Percentiles rank a stretch among this genome's conserved stretches.
phyloP scores from a whole-genome alignment of 164 flowering plant genomes.

The Stephania cephalantha region DNA sequence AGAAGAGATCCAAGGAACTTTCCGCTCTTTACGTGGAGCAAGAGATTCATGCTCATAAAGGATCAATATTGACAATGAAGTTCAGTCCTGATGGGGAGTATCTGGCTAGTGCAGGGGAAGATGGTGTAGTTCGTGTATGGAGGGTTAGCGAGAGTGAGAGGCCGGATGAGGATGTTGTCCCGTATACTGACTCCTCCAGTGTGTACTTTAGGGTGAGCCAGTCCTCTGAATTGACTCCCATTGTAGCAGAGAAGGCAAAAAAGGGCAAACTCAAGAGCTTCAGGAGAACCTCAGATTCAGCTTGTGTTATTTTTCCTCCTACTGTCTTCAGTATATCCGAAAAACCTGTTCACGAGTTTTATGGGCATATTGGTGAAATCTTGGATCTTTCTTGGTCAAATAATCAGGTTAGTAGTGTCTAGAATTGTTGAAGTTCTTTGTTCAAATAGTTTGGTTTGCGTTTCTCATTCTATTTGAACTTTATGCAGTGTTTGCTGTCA shows the following conservation, averaged over 20 bases:
- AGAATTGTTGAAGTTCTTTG: neutral
- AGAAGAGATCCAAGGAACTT: slow-evolving; percentile 56
- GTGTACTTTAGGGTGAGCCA: slow-evolving; percentile 40
- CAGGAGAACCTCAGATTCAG: slow-evolving; percentile 39
- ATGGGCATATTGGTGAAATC: slow-evolving; percentile 66
- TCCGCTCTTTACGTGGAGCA: slow-evolving; percentile 56
- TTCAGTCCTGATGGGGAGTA: slow-evolving; percentile 68
- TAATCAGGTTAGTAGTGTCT: slow-evolving; percentile 45
- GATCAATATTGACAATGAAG: slow-evolving; percentile 68
- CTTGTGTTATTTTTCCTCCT: slow-evolving; percentile 60
- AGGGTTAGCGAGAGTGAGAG: slow-evolving; percentile 53
- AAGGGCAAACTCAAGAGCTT: slow-evolving; percentile 22
- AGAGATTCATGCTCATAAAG: slow-evolving; percentile 64
- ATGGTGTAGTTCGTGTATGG: slow-evolving; percentile 73
- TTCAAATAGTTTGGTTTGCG: neutral
- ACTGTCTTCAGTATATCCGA: slow-evolving; percentile 49
- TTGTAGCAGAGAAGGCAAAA: slow-evolving; percentile 34
- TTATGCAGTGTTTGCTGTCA: slow-evolving; percentile 73
- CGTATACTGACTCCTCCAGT: slow-evolving; percentile 43
- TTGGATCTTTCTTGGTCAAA: slow-evolving; percentile 83
- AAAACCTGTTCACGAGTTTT: slow-evolving; percentile 65
- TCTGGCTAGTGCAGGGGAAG: slow-evolving; percentile 81
- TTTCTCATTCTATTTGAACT: slow-evolving; percentile 5
- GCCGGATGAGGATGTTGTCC: slow-evolving; percentile 26
- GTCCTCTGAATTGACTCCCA: slow-evolving; percentile 36